These are phyloP conservation scores for Scalesia atractyloides DNA, from an alignment of 129 eudicot genomes.

Conservation along the genomic window DNA sequence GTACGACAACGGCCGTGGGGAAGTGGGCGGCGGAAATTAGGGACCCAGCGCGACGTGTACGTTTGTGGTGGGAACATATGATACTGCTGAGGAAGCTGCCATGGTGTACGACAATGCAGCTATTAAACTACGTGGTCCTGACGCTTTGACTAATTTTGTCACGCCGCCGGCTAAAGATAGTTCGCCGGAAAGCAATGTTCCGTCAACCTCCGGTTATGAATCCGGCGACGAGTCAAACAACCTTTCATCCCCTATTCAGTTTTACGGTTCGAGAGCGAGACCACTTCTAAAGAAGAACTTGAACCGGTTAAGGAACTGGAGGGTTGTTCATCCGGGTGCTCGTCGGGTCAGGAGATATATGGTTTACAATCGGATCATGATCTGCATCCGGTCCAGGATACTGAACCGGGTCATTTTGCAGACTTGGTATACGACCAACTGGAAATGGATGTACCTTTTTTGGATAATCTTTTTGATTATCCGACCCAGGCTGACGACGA, in stretches of 20 bases:
- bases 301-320: slow-evolving; percentile 32
- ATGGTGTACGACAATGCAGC: slow-evolving; percentile 98
- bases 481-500: slow-evolving; percentile 40
- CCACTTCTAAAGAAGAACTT: slow-evolving; percentile 32
- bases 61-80: slow-evolving; percentile 92
- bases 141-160: slow-evolving; percentile 78
- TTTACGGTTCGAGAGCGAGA: slow-evolving; percentile 46
- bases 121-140: slow-evolving; percentile 90
- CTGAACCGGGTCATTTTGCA: slow-evolving; percentile 10
- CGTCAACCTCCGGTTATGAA: slow-evolving; percentile 75
- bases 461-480: slow-evolving; percentile 59
- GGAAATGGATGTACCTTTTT: slow-evolving; percentile 41
- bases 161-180: slow-evolving; percentile 49
- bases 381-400: too few relatives aligned
- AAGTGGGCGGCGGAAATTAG: slow-evolving; percentile 98
- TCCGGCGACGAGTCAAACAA: slow-evolving; percentile 67
- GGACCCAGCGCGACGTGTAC: slow-evolving; percentile 68
- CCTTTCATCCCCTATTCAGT: slow-evolving; percentile 73
- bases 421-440: slow-evolving; percentile 40
- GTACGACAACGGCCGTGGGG: slow-evolving; percentile 98
- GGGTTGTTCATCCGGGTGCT: slow-evolving; percentile 32
- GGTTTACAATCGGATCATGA: slow-evolving; percentile 21
- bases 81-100: slow-evolving; percentile 96
- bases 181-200: slow-evolving; percentile 35
- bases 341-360: slow-evolving; percentile 22